Evolutionary conservation across 2,329 filamentous ascomycete species (phyloP).

Genomic region (Achaetomium macrosporum): DNA sequence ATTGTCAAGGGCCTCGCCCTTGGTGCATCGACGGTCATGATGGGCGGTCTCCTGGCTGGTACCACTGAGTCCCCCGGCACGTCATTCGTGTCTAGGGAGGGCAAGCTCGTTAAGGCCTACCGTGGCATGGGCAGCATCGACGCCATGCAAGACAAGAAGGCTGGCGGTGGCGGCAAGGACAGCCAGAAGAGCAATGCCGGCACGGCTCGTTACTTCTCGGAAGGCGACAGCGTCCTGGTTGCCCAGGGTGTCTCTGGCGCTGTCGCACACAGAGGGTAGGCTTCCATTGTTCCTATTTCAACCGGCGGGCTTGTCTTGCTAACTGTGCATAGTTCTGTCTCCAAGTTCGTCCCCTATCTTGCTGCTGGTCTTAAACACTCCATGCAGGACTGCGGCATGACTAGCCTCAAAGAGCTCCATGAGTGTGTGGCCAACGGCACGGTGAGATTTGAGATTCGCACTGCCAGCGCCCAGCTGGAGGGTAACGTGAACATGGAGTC

Average conservation of each 20-base stretch:
- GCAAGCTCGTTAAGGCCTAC: conserved; percentile 98
- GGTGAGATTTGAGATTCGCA: conserved; percentile 90
- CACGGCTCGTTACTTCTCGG: conserved; percentile 96
- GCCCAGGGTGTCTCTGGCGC: conserved; percentile 92
- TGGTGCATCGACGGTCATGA: conserved; percentile 95
- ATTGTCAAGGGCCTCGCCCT: conserved; percentile 97
- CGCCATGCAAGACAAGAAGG: conserved; percentile 99
- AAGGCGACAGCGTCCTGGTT: conserved; percentile 89
- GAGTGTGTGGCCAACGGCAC: conserved; percentile 65
- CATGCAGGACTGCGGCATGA: conserved; percentile 88
- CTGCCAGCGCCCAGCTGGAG: conserved; percentile 90
- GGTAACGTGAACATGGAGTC: conserved; percentile 97
- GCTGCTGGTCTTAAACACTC: conserved; percentile 95
- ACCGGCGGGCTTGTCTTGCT: conserved; percentile 22
- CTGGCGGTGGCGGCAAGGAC: conserved; percentile 65
- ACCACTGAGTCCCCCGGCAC: conserved; percentile 96
- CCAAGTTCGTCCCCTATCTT: conserved; percentile 93
- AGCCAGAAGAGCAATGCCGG: conserved; percentile 82
- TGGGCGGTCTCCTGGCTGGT: conserved; percentile 94
- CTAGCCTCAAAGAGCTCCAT: conserved; percentile 72
- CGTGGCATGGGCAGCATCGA: conserved; percentile 98
- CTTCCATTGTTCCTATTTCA: conserved; percentile 16
- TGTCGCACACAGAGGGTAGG: conserved; percentile 67
- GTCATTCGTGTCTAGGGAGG: conserved; percentile 92
- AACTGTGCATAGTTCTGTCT: conserved; percentile 60